Percentiles rank a stretch among this genome's conserved stretches.
Conservation (phyloP, 495 filamentous ascomycete genomes). For the Arthonia radiata region DNA sequence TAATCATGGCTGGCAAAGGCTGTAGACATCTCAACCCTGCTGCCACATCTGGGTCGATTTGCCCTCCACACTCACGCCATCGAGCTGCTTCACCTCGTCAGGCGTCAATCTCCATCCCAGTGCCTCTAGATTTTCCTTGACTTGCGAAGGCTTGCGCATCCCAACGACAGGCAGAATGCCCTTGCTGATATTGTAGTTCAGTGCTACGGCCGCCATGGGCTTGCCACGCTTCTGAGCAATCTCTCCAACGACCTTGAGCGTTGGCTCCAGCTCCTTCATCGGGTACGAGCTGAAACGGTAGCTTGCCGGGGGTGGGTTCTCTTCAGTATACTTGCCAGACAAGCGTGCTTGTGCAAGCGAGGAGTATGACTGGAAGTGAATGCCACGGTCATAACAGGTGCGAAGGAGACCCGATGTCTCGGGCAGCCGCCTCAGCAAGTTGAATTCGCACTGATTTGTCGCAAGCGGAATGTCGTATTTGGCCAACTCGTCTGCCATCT, state of each 20-base stretch:
- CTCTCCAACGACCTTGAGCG: conserved; percentile 12
- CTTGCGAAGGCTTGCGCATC: conserved; percentile 6
- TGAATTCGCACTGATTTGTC: conserved; percentile 8
- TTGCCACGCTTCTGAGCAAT: conserved; percentile 10
- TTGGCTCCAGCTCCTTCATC: conserved; percentile 15
- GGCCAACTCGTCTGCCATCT: conserved; percentile 10
- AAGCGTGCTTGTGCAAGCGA: conserved; percentile 8
- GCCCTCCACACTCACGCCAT: conserved; percentile 6
- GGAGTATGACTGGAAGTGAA: conserved; percentile 7
- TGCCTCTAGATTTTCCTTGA: conserved; percentile 5
- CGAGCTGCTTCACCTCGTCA: conserved; percentile 7
- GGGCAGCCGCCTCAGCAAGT: conserved; percentile 5
- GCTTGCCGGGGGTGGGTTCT: conserved; percentile 6
- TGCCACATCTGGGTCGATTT: too few relatives aligned
- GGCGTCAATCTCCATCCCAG: conserved; percentile 6
- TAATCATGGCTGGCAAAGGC: too few relatives aligned
- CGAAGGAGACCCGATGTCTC: conserved; percentile 4
- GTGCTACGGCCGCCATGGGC: conserved; percentile 13
- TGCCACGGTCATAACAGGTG: conserved; percentile 6
- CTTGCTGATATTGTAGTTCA: conserved; percentile 18
- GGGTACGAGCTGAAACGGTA: conserved; percentile 10
- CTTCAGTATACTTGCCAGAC: conserved; percentile 6
- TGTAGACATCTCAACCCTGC: too few relatives aligned
- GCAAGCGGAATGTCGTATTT: conserved; percentile 8
- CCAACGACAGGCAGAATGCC: conserved; percentile 8